phyloP scores from a whole-genome alignment of 495 filamentous ascomycete species.

The Lepidopterella palustris region DNA sequence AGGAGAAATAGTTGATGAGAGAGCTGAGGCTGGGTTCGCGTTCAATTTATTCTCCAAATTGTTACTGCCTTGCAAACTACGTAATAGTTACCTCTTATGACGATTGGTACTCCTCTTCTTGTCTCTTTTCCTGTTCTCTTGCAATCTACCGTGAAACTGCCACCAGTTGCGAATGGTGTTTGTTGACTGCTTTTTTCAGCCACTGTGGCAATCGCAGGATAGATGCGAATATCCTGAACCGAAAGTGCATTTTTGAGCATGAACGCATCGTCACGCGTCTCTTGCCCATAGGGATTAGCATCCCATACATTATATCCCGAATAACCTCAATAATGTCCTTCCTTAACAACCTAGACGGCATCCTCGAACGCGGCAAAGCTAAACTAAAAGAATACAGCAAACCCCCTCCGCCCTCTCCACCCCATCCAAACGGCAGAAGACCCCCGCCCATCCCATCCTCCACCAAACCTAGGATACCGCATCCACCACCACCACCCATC shows the following conservation, averaged over 20 bases:
- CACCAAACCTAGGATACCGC: conserved; percentile 17
- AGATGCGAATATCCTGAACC: neutral
- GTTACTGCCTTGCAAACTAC: no score
- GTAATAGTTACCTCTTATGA: no score
- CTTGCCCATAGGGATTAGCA: neutral
- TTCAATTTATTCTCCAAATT: no score
- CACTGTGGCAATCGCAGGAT: neutral
- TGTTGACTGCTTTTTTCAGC: no score
- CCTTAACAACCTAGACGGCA: conserved; percentile 8
- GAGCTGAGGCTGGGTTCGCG: neutral
- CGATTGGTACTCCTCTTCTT: no score
- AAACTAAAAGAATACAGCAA: conserved; percentile 22
- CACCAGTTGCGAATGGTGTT: no score
- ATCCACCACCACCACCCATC: conserved; percentile 13
- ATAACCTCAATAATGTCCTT: neutral
- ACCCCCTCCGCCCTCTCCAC: neutral
- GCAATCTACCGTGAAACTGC: no score
- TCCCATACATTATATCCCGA: neutral
- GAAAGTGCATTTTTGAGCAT: neutral
- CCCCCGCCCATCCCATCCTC: conserved; percentile 18
- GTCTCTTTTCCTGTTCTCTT: no score
- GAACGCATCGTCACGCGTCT: neutral
- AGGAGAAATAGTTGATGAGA: neutral
- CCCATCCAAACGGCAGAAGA: neutral
- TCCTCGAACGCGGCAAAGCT: conserved; percentile 23